phyloP scores from a whole-genome alignment of 352 stramenopile species.

The Pythium phragmiticola region DNA sequence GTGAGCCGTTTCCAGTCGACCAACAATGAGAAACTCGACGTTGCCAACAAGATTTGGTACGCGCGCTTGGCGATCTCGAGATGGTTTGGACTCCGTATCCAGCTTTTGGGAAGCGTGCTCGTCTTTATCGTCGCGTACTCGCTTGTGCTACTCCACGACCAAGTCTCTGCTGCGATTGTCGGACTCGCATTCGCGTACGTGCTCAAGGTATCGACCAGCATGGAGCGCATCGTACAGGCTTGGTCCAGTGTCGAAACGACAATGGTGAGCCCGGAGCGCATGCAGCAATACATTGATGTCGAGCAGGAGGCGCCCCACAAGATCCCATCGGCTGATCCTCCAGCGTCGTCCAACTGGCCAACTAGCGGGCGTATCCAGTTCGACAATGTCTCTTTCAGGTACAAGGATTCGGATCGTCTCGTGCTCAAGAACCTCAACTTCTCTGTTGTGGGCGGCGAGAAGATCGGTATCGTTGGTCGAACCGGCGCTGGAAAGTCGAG shows the following conservation, averaged over 20 bases:
- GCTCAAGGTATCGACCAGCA: constrained; percentile 60
- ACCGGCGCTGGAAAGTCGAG: constrained; percentile 86
- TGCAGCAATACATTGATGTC: constrained; percentile 73
- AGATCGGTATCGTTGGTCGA: constrained; percentile 89
- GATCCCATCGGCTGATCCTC: constrained; percentile 29
- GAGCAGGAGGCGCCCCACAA: constrained; percentile 23
- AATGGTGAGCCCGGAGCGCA: constrained; percentile 83
- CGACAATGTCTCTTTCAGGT: constrained; percentile 81
- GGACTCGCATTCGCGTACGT: constrained; percentile 86
- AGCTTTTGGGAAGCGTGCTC: constrained; percentile 76
- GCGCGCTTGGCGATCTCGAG: constrained; percentile 39
- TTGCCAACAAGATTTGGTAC: constrained; percentile 25
- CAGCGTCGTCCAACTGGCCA: constrained; percentile 61
- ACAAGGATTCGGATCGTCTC: constrained; percentile 67
- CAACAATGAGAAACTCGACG: constrained; percentile 34
- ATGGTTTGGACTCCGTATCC: constrained; percentile 78
- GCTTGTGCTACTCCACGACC: constrained; percentile 43
- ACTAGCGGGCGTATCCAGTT: constrained; percentile 76
- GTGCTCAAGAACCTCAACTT: constrained; percentile 49
- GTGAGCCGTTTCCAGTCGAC: constrained; percentile 35
- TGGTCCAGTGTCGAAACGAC: constrained; percentile 36
- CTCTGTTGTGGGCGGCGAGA: constrained; percentile 47
- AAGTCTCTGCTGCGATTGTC: constrained; percentile 60
- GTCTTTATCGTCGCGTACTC: constrained; percentile 65
- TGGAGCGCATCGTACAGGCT: constrained; percentile 71